Base-by-base conservation (phyloP, 2,329 filamentous ascomycete species). In the Graphiopsis chlorocephala region DNA sequence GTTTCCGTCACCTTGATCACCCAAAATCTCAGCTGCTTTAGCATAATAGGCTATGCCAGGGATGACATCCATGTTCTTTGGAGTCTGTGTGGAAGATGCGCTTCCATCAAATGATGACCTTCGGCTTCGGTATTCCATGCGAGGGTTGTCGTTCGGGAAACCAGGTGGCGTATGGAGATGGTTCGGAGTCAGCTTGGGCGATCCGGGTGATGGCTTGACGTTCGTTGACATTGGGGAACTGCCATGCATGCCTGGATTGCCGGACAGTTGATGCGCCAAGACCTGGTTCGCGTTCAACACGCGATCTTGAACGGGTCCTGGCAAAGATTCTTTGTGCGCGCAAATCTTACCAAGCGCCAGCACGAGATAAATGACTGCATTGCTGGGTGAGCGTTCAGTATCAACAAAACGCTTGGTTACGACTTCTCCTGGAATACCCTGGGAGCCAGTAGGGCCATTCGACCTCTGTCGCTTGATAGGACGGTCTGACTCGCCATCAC, bases 11-110 rank as follows among this genome's bases (percentile, higher is more conserved):
- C 88, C 84, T 59, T 95, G 88, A 65, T 90, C 90, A 5, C 93
- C 93, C 17, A 98, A 80, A 42, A 98, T 97, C 67, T 95, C 90
- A 0, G 90, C 90, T 2, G 93, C 94, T 67, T 91, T 88, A 1
- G 91, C 90, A 75, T 93, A 97, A 75, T 97, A 97, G 31, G 93
- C 90, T 65, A 98, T 81, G 0, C 95, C 95, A 0, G 95, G 94
- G 66, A 97, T 90, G 7, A 90, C 85, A 72, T 98, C 93, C 59
- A 95, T 83, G 55, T 78, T 78, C 23, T 71, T 68, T 25, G 58
- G 53, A 23, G 53, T 63, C 17, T 61, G 59, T 3, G 45, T 57
- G 5, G 65, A 63, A 12, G 52, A 59, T 11, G 70, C 68, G n/a
- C 66, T 63, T 14, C 68, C 72, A 25, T 77, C 75, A 23, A 72